These are phyloP conservation scores for Populus nigra DNA, from an alignment of 345 rosid genomes.

Conservation along the genomic window DNA sequence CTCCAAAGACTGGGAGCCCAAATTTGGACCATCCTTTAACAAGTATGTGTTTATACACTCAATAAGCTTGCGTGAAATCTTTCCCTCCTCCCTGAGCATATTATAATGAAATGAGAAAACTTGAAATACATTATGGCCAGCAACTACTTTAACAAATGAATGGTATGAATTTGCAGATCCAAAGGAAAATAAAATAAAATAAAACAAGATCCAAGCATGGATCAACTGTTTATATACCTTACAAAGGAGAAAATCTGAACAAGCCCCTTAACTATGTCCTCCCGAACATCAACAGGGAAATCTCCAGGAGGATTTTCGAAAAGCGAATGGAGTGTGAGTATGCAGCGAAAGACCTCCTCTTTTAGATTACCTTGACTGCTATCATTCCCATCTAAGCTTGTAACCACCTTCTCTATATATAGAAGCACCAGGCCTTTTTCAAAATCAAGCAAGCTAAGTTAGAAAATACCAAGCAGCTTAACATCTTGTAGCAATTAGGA, in stretches of 20 bases:
- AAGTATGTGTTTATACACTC: conserved; percentile 75
- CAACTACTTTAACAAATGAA: background rate
- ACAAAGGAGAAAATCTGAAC: conserved; percentile 59
- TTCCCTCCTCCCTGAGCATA: conserved; percentile 82
- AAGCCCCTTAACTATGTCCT: conserved; percentile 60
- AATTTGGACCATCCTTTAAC: conserved; percentile 87
- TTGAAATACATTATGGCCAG: conserved; percentile 14
- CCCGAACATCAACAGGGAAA: conserved; percentile 63
- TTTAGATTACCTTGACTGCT: conserved; percentile 51
- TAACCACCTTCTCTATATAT: conserved; percentile 70
- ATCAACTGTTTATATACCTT: conserved; percentile 42
- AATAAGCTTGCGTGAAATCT: conserved; percentile 79
- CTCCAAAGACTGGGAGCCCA: conserved; percentile 61
- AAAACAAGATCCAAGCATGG: background rate
- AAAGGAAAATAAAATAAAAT: conserved; percentile 19
- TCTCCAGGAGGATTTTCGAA: conserved; percentile 88
- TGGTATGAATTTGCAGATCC: background rate
- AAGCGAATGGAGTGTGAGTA: conserved; percentile 71
- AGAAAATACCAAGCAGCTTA: background rate
- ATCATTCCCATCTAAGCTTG: conserved; percentile 45
- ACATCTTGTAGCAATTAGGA: conserved; percentile 9
- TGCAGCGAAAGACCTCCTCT: conserved; percentile 72
- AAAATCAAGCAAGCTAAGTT: conserved; percentile 21
- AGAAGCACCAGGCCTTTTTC: conserved; percentile 59
- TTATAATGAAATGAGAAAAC: conserved; percentile 12